Evolutionary conservation across 768 basidiomycete species (phyloP), one percentile per base, ranked within the genome.

Genomic region (Podaxis sp.): DNA sequence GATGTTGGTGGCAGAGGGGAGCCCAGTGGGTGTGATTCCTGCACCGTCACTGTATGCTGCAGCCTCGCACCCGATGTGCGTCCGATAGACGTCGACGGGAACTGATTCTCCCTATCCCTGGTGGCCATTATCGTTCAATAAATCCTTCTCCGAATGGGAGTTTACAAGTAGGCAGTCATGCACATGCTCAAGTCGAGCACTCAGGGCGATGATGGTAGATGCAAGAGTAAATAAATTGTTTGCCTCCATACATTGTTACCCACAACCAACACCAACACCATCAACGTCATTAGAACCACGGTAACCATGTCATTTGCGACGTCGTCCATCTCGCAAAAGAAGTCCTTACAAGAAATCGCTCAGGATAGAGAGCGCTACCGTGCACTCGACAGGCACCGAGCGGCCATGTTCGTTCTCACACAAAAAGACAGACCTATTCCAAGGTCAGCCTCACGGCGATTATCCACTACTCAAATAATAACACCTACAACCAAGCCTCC

Each of bases 21-120:
- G 36, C 50, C 42, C 16, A 91, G 74, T 3, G 89, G 89, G 65
- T 91, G 90, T 0, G 87, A 81, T 50, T 91, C 89, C 54, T 81
- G 80, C 1, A 83, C 82, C 2, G 77, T 63, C 5, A 74, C 67
- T 52, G 74, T 78, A 13, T 50, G 48, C 37, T 74, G 75, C 36
- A 84, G 67, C 42, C 71, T 70, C 40, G 74, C 66, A 13, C 82
- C 81, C 57, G 78, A 75, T 14, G 74, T 69, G 36, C 84, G 78
- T 18, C 84, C 83, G 58, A 86, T 82, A 37, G 86, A 87, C 2
- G 76, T 75, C 16, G 82, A 71, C 52, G 84, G 84, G 64, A 85
- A 85, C 10, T 63, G 32, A 32, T 9, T 27, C 5, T 58, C 57
- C 25, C 36, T 58, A 25, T 50, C 57, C 32, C 57, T 36, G 48